Evolutionary conservation across 2,329 filamentous ascomycete genomes (phyloP), one percentile per base, ranked within the genome.

Genomic region (Aspergillus neotritici): DNA sequence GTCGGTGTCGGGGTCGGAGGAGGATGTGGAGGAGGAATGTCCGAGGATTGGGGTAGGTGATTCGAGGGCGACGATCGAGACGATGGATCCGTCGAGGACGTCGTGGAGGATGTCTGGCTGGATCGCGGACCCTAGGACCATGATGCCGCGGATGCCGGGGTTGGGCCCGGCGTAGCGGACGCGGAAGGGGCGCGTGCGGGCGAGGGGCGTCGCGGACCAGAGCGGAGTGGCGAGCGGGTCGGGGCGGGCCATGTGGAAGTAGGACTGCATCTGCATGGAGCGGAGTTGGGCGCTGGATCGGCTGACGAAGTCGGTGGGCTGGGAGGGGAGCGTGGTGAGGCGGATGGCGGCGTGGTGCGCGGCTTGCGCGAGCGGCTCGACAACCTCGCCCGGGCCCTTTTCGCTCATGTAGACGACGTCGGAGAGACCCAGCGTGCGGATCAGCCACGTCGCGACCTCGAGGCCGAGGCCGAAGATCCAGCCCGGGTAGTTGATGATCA

Each of bases 261-360:
- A 82, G 1, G 78, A 78, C 49, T 80, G 73, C 49, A 74, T 77
- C 48, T 80, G 77, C 77, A 82, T 81, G 14, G 69, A 67, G 35
- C 75, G 67, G 5, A 77, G 55, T 46, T 80, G 75, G 1, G 69
- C 66, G 21, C 74, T 73, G 16, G 72, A 76, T 36, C 73, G 66
- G 25, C 67, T 65, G 13, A 68, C 63, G 37, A 66, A 67, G 40
- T 69, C 64, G 28, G 67, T 68, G 31, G 67, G 64, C 43, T 71
- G 67, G 5, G 73, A 73, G 16, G 70, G 62, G 4, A 80, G 61
- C 2, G 67, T 68, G 40, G 72, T 72, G 37, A 76, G 54, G 5
- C 63, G 57, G 29, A 68, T 61, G 17, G 43, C 53, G 34, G 56
- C 55, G 30, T 63, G 58, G 13, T 60, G 57, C 5, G 74, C 64